Base-by-base conservation (phyloP, 257 asterid species). In the Anisodus acutangulus region DNA sequence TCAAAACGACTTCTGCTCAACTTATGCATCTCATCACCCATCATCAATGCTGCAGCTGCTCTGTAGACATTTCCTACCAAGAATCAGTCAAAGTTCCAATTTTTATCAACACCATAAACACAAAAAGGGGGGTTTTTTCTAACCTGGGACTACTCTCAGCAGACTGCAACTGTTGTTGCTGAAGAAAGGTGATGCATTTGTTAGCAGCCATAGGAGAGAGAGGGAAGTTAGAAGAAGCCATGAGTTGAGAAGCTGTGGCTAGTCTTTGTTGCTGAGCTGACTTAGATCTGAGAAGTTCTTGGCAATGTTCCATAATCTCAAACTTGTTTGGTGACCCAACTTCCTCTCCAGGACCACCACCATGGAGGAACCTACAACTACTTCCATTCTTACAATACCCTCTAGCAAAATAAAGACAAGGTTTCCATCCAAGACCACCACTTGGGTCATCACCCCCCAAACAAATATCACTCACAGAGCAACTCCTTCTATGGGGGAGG, bases 361-460 rank as follows among this genome's bases (percentile, higher is more conserved):
- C 94, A 85, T 93, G 97, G 43, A 90, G 83, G 85, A 91, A 93
- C 58, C 93, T 87, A 91, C 97, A 93, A 84, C 86, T 85, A 47
- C 89, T 84, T 8, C 97, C 97, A 39, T 93, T 90, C 87, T 91
- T 93, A 84, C 97, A 93, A 89, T 90, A 93, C 62, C 97, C 97
- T 86, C 95, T 88, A 8, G 95, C 92, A 57, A 88, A 93, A 85
- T 91, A 93, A 86, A 93, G 82, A 49, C 97, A 91, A 0, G 97
- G 94, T 54, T 91, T 93, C 97, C 97, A 91, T 2, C 93, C 93
- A 58, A 91, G 88, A 43, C 91, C 94, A 0, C 91, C 92, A 41
- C 83, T 83, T 70, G 84, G 83, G 41, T 90, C 95, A 58, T 91
- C 94, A 4, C 81, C 39, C 9, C 89, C 89, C 83, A 88, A 55